Conservation (phyloP, 192 early-diverging fungal genomes). For the Coemansia sp. region DNA sequence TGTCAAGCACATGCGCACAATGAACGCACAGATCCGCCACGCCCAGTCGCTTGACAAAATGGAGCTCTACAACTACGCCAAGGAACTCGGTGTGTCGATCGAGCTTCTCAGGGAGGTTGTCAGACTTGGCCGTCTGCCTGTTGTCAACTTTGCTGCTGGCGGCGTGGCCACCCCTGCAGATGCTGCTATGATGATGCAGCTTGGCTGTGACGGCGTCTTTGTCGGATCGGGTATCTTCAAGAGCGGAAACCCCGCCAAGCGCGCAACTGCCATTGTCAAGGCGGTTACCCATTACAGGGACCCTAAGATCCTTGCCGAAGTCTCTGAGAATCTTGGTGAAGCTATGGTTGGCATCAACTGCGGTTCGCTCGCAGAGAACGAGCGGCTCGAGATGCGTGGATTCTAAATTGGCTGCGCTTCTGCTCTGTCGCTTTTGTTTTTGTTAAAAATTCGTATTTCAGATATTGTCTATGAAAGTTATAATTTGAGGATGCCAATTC, state of each 20-base stretch:
- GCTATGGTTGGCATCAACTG: constrained; percentile 96
- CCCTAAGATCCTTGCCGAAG: constrained; percentile 80
- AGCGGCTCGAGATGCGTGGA: constrained; percentile 52
- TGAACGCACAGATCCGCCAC: constrained; percentile 83
- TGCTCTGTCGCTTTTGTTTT: too few relatives aligned
- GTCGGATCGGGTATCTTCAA: constrained; percentile 99
- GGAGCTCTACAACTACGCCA: constrained; percentile 93
- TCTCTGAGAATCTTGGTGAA: constrained; percentile 91
- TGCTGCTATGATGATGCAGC: constrained; percentile 99
- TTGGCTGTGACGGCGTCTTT: constrained; percentile 98
- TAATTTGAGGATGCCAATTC: too few relatives aligned
- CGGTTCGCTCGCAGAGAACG: constrained; percentile 44
- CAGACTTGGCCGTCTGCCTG: constrained; percentile 85
- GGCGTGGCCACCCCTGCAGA: constrained; percentile 98
- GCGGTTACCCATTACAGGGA: constrained; percentile 96
- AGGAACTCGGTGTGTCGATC: constrained; percentile 92
- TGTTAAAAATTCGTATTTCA: too few relatives aligned
- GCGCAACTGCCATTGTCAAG: constrained; percentile 92
- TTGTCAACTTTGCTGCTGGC: constrained; percentile 98
- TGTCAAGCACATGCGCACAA: constrained; percentile 91
- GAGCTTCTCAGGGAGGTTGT: constrained; percentile 88
- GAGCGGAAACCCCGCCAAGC: constrained; percentile 88
- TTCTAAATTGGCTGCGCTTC: too few relatives aligned
- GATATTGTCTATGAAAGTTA: too few relatives aligned
- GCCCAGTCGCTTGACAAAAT: constrained; percentile 82